Evolutionary conservation across 768 basidiomycete species (phyloP), one percentile per base, ranked within the genome.

Genomic region (Lactarius evosmus): DNA sequence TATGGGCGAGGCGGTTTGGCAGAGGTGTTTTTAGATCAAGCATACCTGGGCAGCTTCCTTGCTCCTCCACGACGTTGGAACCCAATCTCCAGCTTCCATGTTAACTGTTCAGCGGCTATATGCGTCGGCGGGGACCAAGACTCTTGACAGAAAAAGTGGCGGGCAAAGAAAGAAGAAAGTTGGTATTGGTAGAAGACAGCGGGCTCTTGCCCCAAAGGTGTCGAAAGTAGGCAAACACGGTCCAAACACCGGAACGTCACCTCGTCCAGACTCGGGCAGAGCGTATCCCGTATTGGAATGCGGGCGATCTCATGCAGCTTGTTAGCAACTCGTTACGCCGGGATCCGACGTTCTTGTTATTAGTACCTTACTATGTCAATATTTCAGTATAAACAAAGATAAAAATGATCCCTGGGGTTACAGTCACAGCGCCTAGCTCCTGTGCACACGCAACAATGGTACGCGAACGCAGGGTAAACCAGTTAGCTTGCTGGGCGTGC

Each of bases 1-100:
- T 50, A 60, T 46, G 32, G 36, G 30, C 29, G 34, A 41, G 61
- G 46, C 30, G 19, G 32, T n/a, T n/a, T n/a, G n/a, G n/a, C n/a
- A n/a, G n/a, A n/a, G 22, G 1, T 7, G 9, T 27, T 25, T 51
- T 34, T 60, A 7, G 53, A n/a, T 41, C 49, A 54, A 52, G 58
- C 75, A 63, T 55, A 88, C 88, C 82, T 95, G 93, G 7, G 89
- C 88, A 19, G 88, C 82, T 9, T 83, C 80, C 72, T 88, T 92
- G 19, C 78, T 77, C 74, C 80, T 86, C 95, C 95, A 98, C 1
- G 90, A 91, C 1, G 82, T 83, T 0, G 91, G 88, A 0, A 82
- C 75, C 95, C 95, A 95, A 5, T 66, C n/a, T 30, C 32, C 50
- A 41, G 60, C 17, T 27, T 16, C 52, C 60, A 61, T 61, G 16